phyloP scores from a whole-genome alignment of 2,329 filamentous ascomycete genomes.

The Thermoascus crustaceus region DNA sequence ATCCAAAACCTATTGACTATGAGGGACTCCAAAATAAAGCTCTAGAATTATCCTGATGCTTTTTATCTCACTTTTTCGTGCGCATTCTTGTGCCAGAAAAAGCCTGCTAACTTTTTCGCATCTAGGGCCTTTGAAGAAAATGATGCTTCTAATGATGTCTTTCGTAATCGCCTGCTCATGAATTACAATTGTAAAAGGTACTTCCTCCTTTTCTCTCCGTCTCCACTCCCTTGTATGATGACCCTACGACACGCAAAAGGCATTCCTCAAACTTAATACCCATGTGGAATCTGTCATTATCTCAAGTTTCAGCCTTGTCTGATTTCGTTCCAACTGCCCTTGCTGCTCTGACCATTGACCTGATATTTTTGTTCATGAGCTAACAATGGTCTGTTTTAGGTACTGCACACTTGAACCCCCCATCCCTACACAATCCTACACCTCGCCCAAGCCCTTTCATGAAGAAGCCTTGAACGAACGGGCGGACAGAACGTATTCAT shows the following conservation, averaged over 20 bases:
- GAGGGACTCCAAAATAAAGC: constrained; percentile 41
- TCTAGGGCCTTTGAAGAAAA: constrained; percentile 1
- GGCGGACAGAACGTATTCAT: constrained; percentile 57
- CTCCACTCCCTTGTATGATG: constrained; percentile 45
- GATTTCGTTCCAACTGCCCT: constrained; percentile 30
- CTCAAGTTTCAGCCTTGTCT: constrained; percentile 65
- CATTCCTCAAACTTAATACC: constrained; percentile 61
- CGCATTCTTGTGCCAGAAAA: constrained; percentile 1
- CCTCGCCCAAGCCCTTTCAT: constrained; percentile 29
- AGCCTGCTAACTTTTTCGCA: constrained; percentile 4
- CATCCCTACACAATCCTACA: constrained; percentile 5
- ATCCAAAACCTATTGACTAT: constrained; percentile 52
- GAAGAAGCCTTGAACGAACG: constrained; percentile 61
- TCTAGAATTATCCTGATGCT: constrained; percentile 52
- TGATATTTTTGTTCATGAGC: constrained; percentile 14
- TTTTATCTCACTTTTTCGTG: constrained; percentile 5
- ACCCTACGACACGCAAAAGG: constrained; percentile 56
- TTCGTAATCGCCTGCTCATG: not conserved
- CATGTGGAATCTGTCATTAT: constrained; percentile 55
- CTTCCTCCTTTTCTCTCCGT: constrained; percentile 7
- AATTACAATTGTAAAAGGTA: constrained; percentile 37
- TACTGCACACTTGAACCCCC: constrained; percentile 21
- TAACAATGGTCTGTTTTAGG: constrained; percentile 25
- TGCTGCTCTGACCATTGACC: constrained; percentile 9
- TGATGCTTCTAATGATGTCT: not conserved